These are phyloP conservation scores for Arachis monticola DNA, from an alignment of 331 rosid species.

Conservation along the genomic window DNA sequence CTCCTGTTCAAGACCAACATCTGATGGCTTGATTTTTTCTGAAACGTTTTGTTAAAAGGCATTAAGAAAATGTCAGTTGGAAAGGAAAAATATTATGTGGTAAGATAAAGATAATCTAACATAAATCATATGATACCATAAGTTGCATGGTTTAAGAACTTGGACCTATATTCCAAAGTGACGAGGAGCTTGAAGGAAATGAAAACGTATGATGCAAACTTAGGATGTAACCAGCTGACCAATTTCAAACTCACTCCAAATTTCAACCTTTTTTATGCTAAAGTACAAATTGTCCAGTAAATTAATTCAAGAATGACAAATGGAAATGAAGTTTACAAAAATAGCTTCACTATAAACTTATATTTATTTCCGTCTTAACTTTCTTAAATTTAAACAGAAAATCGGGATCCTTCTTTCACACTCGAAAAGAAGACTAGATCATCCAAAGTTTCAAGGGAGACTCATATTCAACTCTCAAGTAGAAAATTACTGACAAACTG, in stretches of 20 bases:
- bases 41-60: conserved; percentile 47
- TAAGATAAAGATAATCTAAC: conserved; percentile 12
- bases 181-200: background rate
- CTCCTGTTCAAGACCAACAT: conserved; percentile 95
- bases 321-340: background rate
- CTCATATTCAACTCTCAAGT: conserved; percentile 8
- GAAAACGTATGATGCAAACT: background rate
- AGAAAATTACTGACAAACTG: conserved; percentile 6
- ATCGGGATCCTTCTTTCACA: background rate
- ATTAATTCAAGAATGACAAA: conserved; percentile 11
- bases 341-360: background rate
- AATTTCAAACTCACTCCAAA: conserved; percentile 17
- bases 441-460: conserved; percentile 15
- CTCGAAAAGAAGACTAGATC: background rate
- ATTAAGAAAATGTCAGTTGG: conserved; percentile 32
- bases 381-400: background rate
- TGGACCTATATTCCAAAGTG: conserved; percentile 9
- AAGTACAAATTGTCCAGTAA: background rate
- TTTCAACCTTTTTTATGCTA: conserved; percentile 18
- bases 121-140: background rate
- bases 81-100: conserved; percentile 8
- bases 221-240: conserved; percentile 7
- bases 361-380: background rate
- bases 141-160: background rate
- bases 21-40: conserved; percentile 95